Evolutionary conservation across 805 yeast species (phyloP).

Genomic region (Sungouiozyma ichnusensis): DNA sequence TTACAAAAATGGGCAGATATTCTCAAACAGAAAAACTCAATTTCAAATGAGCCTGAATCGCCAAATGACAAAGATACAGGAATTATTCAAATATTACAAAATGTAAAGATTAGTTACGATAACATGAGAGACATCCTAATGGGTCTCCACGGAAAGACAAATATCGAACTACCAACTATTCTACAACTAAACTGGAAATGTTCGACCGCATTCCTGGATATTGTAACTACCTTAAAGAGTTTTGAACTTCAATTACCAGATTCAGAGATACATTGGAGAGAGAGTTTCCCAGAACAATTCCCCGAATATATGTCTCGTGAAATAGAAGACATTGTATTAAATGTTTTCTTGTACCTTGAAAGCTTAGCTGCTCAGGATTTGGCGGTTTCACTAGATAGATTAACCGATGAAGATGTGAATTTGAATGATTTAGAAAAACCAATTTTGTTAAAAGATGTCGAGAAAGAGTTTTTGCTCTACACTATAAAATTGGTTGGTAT

Average conservation of each 20-base stretch:
- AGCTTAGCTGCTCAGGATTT: slow-evolving; percentile 15
- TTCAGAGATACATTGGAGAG: slow-evolving; percentile 16
- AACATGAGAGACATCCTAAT: slow-evolving; percentile 9
- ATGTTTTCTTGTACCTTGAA: slow-evolving; percentile 21
- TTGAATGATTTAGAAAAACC: slow-evolving; percentile 11
- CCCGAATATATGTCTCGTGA: slow-evolving; percentile 9
- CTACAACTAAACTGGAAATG: slow-evolving; percentile 10
- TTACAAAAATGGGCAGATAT: slow-evolving; percentile 23
- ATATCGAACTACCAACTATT: neutral
- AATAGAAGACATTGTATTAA: slow-evolving; percentile 6
- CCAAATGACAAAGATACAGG: slow-evolving; percentile 1
- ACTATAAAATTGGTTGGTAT: slow-evolving; percentile 24
- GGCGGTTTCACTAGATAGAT: slow-evolving; percentile 15
- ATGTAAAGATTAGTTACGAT: slow-evolving; percentile 9
- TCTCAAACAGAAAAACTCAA: slow-evolving; percentile 7
- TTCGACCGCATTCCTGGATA: slow-evolving; percentile 19
- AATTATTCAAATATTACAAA: slow-evolving; percentile 6
- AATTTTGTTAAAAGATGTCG: slow-evolving; percentile 8
- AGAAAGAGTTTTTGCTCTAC: slow-evolving; percentile 18
- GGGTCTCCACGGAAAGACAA: slow-evolving; percentile 1
- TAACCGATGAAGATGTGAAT: slow-evolving; percentile 20
- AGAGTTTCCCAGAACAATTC: slow-evolving; percentile 9
- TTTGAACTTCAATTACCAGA: slow-evolving; percentile 22
- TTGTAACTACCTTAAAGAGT: slow-evolving; percentile 17
- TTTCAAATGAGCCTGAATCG: slow-evolving; percentile 1